phyloP scores from a whole-genome alignment of 2,329 filamentous ascomycete genomes.

The Hypoxylon sp. region DNA sequence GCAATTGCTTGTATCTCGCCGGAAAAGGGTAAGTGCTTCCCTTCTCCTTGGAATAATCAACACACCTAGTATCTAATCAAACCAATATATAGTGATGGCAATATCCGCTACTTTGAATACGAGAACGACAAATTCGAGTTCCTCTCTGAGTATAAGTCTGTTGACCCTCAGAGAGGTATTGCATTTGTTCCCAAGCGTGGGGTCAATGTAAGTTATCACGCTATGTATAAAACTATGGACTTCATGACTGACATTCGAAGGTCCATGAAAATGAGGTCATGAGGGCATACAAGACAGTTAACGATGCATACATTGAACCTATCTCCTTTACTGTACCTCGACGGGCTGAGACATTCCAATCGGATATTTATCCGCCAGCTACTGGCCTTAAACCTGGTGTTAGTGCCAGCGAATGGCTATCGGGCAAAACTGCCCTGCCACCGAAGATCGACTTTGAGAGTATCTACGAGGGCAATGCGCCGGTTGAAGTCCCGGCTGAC shows the following conservation, averaged over 20 bases:
- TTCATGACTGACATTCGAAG: slow-evolving; percentile 56
- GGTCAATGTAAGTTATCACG: slow-evolving; percentile 76
- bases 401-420: slow-evolving; percentile 85
- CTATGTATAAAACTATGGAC: background rate
- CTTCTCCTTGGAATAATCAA: slow-evolving; percentile 30
- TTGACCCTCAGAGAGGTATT: slow-evolving; percentile 92
- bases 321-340: slow-evolving; percentile 98
- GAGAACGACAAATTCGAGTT: slow-evolving; percentile 99
- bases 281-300: slow-evolving; percentile 97
- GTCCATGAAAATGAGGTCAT: slow-evolving; percentile 97
- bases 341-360: slow-evolving; percentile 94
- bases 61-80: slow-evolving; percentile 44
- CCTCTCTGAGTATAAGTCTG: slow-evolving; percentile 96
- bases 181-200: slow-evolving; percentile 96
- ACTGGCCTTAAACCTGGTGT: slow-evolving; percentile 84
- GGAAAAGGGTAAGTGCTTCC: slow-evolving; percentile 85
- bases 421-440: slow-evolving; percentile 85
- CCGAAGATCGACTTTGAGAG: slow-evolving; percentile 95
- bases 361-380: slow-evolving; percentile 94
- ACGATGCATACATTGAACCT: slow-evolving; percentile 93
- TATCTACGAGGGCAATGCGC: slow-evolving; percentile 86
- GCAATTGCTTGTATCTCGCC: slow-evolving; percentile 93
- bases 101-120: slow-evolving; percentile 99
- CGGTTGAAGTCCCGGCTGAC: slow-evolving; percentile 81
- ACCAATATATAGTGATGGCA: slow-evolving; percentile 79